A percentile compares a stretch with the other conserved stretches of the same genome.
These are phyloP conservation scores for Porphyrellus cyaneotinctus DNA, from an alignment of 768 basidiomycete species.

Conservation along the genomic window DNA sequence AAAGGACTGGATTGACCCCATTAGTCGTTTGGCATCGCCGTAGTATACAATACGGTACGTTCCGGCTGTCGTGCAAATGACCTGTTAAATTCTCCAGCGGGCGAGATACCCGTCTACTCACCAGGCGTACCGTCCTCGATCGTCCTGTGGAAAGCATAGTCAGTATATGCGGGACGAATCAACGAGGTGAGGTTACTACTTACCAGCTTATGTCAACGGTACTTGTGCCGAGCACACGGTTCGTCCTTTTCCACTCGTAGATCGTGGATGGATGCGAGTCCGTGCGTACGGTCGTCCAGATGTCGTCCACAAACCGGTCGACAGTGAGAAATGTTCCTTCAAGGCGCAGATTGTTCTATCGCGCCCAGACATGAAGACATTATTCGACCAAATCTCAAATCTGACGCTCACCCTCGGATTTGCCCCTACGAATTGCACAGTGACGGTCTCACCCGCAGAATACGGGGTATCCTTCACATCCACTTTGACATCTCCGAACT, in stretches of 20 bases:
- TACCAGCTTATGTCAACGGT: slow-evolving; percentile 66
- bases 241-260: slow-evolving; percentile 61
- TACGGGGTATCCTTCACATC: slow-evolving; percentile 54
- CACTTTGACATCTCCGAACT: slow-evolving; percentile 57
- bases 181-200: background rate
- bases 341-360: slow-evolving; percentile 70
- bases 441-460: slow-evolving; percentile 53
- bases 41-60: slow-evolving; percentile 69
- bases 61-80: slow-evolving; percentile 42
- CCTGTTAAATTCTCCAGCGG: background rate
- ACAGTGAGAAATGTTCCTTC: slow-evolving; percentile 71
- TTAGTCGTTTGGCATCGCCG: slow-evolving; percentile 70
- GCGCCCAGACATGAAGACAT: background rate
- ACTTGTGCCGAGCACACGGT: slow-evolving; percentile 54
- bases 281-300: slow-evolving; percentile 58
- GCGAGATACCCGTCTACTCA: background rate
- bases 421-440: slow-evolving; percentile 66
- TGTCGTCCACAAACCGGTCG: slow-evolving; percentile 45
- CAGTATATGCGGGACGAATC: slow-evolving; percentile 8
- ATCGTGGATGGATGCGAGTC: slow-evolving; percentile 79
- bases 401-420: slow-evolving; percentile 60
- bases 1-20: slow-evolving; percentile 62
- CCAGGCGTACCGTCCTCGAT: slow-evolving; percentile 50
- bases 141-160: slow-evolving; percentile 38
- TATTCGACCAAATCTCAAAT: background rate